Conservation (phyloP, 1,284 basidiomycete species). For the Neolentinus lepideus region DNA sequence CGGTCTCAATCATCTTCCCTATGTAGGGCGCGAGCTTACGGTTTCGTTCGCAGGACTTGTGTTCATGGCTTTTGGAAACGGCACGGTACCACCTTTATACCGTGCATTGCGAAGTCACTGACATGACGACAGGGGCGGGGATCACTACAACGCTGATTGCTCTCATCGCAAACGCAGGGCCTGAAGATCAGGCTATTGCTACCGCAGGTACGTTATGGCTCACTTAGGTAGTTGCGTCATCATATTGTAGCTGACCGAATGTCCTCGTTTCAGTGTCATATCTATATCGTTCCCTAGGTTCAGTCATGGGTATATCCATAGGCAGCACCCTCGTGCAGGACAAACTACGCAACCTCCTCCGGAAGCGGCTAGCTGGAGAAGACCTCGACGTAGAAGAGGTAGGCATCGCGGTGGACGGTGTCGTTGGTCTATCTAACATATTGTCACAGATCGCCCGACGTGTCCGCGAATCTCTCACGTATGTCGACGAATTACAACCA, state of each 20-base stretch:
- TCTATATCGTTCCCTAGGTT: constrained; percentile 58
- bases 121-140: constrained; percentile 29
- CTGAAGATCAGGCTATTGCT: constrained; percentile 53
- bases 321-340: constrained; percentile 49
- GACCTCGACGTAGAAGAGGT: constrained; percentile 40
- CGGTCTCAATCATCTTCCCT: background rate
- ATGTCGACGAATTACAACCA: constrained; percentile 42
- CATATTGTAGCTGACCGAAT: background rate
- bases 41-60: constrained; percentile 26
- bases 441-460: constrained; percentile 38
- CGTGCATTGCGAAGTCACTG: background rate
- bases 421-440: background rate
- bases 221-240: background rate
- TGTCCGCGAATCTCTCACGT: constrained; percentile 47
- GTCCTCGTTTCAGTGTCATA: constrained; percentile 39
- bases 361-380: constrained; percentile 28
- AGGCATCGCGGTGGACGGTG: constrained; percentile 6
- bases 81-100: constrained; percentile 18
- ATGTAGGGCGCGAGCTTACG: background rate
- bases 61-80: constrained; percentile 37
- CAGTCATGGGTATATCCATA: constrained; percentile 46
- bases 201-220: constrained; percentile 39
- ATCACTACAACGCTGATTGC: constrained; percentile 52
- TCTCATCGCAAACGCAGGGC: constrained; percentile 54
- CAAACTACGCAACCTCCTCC: constrained; percentile 37